Evolutionary conservation across 371 early-diverging fungal species (phyloP).

Genomic region (Parasitella parasitica): DNA sequence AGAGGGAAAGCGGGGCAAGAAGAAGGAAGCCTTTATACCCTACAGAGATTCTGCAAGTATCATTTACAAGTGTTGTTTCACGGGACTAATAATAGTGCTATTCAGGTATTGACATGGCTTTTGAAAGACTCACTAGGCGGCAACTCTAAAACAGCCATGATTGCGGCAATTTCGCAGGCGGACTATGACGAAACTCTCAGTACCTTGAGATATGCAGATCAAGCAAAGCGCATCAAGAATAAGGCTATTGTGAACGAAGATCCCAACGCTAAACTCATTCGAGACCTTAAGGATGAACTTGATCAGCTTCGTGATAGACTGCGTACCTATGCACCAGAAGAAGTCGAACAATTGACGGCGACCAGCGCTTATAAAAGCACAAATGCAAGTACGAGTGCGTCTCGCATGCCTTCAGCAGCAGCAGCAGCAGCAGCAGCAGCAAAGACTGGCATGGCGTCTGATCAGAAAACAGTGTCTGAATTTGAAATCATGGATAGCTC

Average conservation of each 20-base stretch:
- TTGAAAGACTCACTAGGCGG: constrained; percentile 94
- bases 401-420: not conserved
- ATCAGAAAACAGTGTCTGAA: constrained; percentile 16
- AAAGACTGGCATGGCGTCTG: not conserved
- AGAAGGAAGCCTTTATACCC: constrained; percentile 70
- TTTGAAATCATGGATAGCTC: constrained; percentile 51
- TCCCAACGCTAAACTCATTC: constrained; percentile 81
- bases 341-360: constrained; percentile 43
- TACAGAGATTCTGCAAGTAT: constrained; percentile 82
- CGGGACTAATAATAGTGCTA: not conserved
- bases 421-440: not conserved
- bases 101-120: constrained; percentile 86
- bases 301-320: constrained; percentile 66
- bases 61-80: not conserved
- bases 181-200: constrained; percentile 89
- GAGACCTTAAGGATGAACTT: constrained; percentile 87
- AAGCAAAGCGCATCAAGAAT: constrained; percentile 91
- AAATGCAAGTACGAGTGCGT: not conserved
- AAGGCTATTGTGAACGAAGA: constrained; percentile 93
- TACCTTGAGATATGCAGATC: constrained; percentile 94
- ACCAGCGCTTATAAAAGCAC: constrained; percentile 33
- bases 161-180: constrained; percentile 85
- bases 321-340: constrained; percentile 61
- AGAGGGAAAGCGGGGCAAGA: constrained; percentile 47
- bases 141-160: constrained; percentile 92